phyloP scores from a whole-genome alignment of 1,284 basidiomycete genomes.

The Cystobasidium slooffiae region DNA sequence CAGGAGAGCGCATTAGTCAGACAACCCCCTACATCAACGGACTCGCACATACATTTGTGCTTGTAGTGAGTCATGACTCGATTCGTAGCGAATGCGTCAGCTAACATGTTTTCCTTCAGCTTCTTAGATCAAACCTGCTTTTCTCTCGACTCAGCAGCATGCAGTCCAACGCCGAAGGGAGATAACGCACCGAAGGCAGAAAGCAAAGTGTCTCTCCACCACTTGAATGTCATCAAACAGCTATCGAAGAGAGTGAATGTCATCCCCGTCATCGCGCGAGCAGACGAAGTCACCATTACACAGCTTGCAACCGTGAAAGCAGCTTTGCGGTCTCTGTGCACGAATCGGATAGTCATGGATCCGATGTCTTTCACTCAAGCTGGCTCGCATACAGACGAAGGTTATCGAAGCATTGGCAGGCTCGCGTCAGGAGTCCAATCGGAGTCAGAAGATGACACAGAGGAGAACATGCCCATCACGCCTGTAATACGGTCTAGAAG shows the following conservation, averaged over 20 bases:
- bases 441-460: not conserved
- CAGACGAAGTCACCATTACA: slow-evolving; percentile 9
- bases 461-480: not conserved
- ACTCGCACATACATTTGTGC: slow-evolving; percentile 22
- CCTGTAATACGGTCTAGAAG: slow-evolving; percentile 6
- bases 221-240: slow-evolving; percentile 11
- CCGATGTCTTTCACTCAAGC: not conserved
- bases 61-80: slow-evolving; percentile 12
- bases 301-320: not conserved
- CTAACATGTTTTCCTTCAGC: not conserved
- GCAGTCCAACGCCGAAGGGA: not conserved
- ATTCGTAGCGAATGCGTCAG: not conserved
- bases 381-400: not conserved
- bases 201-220: not conserved
- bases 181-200: not conserved
- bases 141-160: not conserved
- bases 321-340: not conserved
- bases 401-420: not conserved
- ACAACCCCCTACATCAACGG: not conserved
- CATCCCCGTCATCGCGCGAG: slow-evolving; percentile 22
- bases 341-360: not conserved
- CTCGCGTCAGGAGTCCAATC: not conserved
- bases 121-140: slow-evolving; percentile 16
- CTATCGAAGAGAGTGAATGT: slow-evolving; percentile 23
- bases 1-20: slow-evolving; percentile 17